phyloP scores from a whole-genome alignment of 179 eudicot species.

The Actinidia chinensis region DNA sequence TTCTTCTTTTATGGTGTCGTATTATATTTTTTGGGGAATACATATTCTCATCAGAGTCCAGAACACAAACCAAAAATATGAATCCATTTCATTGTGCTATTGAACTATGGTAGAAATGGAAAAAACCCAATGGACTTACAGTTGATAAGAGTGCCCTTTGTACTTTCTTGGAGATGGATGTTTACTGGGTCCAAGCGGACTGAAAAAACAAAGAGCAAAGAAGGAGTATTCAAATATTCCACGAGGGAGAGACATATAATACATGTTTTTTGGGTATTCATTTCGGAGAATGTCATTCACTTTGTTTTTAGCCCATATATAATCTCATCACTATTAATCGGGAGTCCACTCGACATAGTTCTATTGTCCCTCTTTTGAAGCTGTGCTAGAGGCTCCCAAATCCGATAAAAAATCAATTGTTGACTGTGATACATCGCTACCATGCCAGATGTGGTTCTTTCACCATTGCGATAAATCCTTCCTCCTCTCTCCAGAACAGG shows the following conservation, averaged over 20 bases:
- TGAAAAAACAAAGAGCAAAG: conserved; percentile 28
- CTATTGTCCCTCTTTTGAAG: conserved; percentile 16
- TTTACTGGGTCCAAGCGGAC: conserved; percentile 34
- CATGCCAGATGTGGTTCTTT: conserved; percentile 40
- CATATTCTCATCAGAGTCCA: not conserved
- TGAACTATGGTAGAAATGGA: conserved; percentile 1
- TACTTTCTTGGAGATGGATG: conserved; percentile 40
- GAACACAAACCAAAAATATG: conserved; percentile 17
- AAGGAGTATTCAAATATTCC: conserved; percentile 24
- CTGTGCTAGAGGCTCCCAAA: conserved; percentile 44
- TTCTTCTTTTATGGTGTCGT: too few relatives aligned
- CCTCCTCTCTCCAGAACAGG: conserved; percentile 41
- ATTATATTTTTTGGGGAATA: not conserved
- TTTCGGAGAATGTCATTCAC: not conserved
- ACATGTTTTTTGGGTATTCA: not conserved
- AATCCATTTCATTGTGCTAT: conserved; percentile 22
- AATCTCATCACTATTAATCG: not conserved
- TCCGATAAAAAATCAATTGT: conserved; percentile 37
- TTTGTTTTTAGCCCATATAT: not conserved
- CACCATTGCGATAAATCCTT: conserved; percentile 31
- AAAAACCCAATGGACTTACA: conserved; percentile 4
- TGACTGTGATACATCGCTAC: conserved; percentile 28
- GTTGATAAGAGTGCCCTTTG: conserved; percentile 28
- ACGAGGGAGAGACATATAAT: conserved; percentile 39
- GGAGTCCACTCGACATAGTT: not conserved